Evolutionary conservation across 192 early-diverging fungal species (phyloP).

Genomic region (Phycomyces blakesleeanus): DNA sequence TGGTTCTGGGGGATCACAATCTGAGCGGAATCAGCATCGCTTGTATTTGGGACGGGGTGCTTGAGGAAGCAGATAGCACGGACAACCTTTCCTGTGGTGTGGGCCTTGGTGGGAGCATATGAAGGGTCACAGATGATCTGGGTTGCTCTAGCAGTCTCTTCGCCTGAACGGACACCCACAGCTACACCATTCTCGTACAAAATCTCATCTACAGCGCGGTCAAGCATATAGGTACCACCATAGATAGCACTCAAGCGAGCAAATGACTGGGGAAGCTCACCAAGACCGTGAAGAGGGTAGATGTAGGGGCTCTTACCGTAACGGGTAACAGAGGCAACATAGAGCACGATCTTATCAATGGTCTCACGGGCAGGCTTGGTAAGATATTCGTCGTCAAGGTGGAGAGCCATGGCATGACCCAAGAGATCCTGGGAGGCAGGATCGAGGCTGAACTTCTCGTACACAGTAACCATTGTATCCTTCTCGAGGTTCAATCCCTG

Average conservation of each 20-base stretch:
- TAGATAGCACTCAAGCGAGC: slow-evolving; percentile 96
- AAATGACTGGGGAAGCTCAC: slow-evolving; percentile 97
- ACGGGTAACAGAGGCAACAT: slow-evolving; percentile 85
- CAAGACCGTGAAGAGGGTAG: slow-evolving; percentile 96
- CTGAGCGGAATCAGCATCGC: slow-evolving; percentile 84
- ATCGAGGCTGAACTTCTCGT: slow-evolving; percentile 89
- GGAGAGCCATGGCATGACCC: slow-evolving; percentile 95
- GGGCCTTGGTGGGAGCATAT: slow-evolving; percentile 81
- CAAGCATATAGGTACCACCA: slow-evolving; percentile 99
- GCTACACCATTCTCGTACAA: slow-evolving; percentile 80
- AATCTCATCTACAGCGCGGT: slow-evolving; percentile 88
- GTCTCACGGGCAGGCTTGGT: slow-evolving; percentile 75
- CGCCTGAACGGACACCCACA: slow-evolving; percentile 86
- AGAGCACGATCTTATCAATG: slow-evolving; percentile 87
- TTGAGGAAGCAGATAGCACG: slow-evolving; percentile 95
- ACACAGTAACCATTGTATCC: slow-evolving; percentile 78
- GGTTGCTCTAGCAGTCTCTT: slow-evolving; percentile 77
- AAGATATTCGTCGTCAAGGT: slow-evolving; percentile 86
- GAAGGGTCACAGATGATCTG: slow-evolving; percentile 96
- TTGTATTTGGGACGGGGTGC: slow-evolving; percentile 87
- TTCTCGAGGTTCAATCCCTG: slow-evolving; percentile 73
- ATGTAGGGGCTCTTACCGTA: slow-evolving; percentile 97
- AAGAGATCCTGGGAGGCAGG: slow-evolving; percentile 95
- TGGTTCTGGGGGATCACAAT: slow-evolving; percentile 98
- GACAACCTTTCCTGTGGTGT: slow-evolving; percentile 81